phyloP scores from a whole-genome alignment of 352 stramenopile genomes.

The Globisporangium yorkense region DNA sequence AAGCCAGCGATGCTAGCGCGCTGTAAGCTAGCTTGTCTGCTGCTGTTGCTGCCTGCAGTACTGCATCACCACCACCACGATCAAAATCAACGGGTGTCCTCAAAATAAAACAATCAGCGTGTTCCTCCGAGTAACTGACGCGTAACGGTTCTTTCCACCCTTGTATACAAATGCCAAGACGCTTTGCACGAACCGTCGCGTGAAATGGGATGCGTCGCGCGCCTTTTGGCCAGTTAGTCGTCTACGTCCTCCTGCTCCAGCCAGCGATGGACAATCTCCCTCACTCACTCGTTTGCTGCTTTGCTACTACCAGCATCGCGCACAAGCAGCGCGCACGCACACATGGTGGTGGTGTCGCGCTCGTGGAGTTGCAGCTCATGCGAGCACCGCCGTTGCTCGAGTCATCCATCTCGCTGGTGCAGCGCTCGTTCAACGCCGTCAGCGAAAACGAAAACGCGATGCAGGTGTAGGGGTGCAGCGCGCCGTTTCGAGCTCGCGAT shows the following conservation, averaged over 20 bases:
- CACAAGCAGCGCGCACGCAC: too few species aligned
- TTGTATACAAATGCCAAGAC: not conserved
- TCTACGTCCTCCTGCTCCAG: too few species aligned
- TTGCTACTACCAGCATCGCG: too few species aligned
- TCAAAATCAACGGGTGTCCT: not conserved
- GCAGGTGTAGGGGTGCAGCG: not conserved
- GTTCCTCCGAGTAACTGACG: not conserved
- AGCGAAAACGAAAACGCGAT: not conserved
- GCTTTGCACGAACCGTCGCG: not conserved
- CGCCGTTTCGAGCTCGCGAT: not conserved
- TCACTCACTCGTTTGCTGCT: too few species aligned
- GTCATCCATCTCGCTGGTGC: too few species aligned
- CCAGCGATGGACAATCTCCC: too few species aligned
- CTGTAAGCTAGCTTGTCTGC: too few species aligned
- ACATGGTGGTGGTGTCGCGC: too few species aligned
- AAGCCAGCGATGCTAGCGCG: too few species aligned
- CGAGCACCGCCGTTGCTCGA: too few species aligned
- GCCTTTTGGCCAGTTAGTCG: not conserved
- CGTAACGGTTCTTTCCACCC: conserved; percentile 3
- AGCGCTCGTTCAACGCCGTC: not conserved
- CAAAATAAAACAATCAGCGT: not conserved
- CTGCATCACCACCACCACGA: not conserved
- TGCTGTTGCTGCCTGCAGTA: not conserved
- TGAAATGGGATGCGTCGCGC: not conserved
- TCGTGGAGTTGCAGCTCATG: too few species aligned